Conservation (phyloP, 2,329 filamentous ascomycete genomes). For the Sphaerulina musiva region DNA sequence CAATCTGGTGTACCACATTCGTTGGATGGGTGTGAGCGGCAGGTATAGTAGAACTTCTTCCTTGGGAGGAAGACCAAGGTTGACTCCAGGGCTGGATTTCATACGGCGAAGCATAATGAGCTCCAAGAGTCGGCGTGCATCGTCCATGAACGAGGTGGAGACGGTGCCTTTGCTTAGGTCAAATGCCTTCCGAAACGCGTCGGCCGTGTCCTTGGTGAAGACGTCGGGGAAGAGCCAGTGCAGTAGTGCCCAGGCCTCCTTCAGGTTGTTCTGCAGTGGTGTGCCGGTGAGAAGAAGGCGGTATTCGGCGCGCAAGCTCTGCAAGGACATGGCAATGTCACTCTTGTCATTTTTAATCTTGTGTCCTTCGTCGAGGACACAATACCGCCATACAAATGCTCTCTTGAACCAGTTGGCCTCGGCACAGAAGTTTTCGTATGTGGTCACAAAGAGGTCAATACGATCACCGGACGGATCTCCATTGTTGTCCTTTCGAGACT, state of each 20-base stretch:
- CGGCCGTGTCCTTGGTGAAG: conserved; percentile 46
- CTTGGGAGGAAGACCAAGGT: conserved; percentile 52
- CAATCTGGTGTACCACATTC: conserved; percentile 53
- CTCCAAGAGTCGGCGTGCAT: conserved; percentile 48
- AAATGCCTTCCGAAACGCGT: conserved; percentile 51
- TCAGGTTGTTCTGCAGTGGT: conserved; percentile 54
- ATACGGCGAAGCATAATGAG: conserved; percentile 55
- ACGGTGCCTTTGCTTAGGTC: conserved; percentile 51
- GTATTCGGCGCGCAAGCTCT: conserved; percentile 42
- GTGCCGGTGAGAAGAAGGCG: conserved; percentile 50
- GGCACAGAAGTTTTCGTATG: conserved; percentile 44
- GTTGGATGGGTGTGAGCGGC: conserved; percentile 53
- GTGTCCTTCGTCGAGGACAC: conserved; percentile 51
- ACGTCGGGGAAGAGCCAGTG: conserved; percentile 55
- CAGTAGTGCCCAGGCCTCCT: conserved; percentile 52
- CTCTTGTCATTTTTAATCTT: conserved; percentile 47
- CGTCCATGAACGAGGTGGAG: conserved; percentile 48
- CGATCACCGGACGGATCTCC: conserved; percentile 27
- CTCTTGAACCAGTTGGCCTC: conserved; percentile 47
- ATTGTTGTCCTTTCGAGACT: conserved; percentile 8
- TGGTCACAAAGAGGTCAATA: conserved; percentile 46
- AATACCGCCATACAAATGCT: conserved; percentile 48
- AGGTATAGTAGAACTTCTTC: conserved; percentile 53
- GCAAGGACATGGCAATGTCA: conserved; percentile 40
- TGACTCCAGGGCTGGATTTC: conserved; percentile 50